Evolutionary conservation across 2,329 filamentous ascomycete species (phyloP).

Genomic region (Aspergillus sp.): DNA sequence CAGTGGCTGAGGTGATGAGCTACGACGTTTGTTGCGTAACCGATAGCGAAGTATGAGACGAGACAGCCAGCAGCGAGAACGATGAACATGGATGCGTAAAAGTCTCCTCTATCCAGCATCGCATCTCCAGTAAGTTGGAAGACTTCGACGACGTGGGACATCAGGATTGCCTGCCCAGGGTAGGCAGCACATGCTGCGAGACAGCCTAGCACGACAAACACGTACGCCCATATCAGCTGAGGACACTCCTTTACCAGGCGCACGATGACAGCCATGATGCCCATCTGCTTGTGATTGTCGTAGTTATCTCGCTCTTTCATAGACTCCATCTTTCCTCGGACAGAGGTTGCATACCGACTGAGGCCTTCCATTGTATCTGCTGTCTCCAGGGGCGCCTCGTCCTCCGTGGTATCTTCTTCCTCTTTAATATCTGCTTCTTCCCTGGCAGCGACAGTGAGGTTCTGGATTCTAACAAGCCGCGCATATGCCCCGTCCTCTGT

Average conservation of each 20-base stretch:
- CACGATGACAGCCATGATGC: neutral
- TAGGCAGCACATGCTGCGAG: slow-evolving; percentile 74
- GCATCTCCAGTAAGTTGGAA: slow-evolving; percentile 60
- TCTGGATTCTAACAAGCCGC: slow-evolving; percentile 83
- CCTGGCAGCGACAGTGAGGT: slow-evolving; percentile 56
- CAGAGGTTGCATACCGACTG: neutral
- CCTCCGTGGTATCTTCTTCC: neutral
- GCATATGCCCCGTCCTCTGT: slow-evolving; percentile 71
- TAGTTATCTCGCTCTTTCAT: slow-evolving; percentile 8
- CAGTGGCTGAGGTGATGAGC: slow-evolving; percentile 66
- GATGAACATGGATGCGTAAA: slow-evolving; percentile 86
- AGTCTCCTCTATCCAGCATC: slow-evolving; percentile 71
- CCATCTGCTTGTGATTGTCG: slow-evolving; percentile 7
- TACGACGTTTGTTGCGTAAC: slow-evolving; percentile 70
- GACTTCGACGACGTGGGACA: slow-evolving; percentile 80
- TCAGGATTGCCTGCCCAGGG: slow-evolving; percentile 75
- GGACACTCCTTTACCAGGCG: slow-evolving; percentile 1
- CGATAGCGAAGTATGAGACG: slow-evolving; percentile 44
- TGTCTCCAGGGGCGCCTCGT: neutral
- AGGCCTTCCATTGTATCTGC: neutral
- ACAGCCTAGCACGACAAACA: slow-evolving; percentile 1
- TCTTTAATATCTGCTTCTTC: slow-evolving; percentile 26
- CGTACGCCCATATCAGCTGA: slow-evolving; percentile 5
- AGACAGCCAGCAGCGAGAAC: slow-evolving; percentile 60
- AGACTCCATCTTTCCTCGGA: slow-evolving; percentile 1